Percentiles rank a stretch among this genome's conserved stretches.
phyloP scores from a whole-genome alignment of 208 protist species.

The Kentomonas sorsogonicus region DNA sequence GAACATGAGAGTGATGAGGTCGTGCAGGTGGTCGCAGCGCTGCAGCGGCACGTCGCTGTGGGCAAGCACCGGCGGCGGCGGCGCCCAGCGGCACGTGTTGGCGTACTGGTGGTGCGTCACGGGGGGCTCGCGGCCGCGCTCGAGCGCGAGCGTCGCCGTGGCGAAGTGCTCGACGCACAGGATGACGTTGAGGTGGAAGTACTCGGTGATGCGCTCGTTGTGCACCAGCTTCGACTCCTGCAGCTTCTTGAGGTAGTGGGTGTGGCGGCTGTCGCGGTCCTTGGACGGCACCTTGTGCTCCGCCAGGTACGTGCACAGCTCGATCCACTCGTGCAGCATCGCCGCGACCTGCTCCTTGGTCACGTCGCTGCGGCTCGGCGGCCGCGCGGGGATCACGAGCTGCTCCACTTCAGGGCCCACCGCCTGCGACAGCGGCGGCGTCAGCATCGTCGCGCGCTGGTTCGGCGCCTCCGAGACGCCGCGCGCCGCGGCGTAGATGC shows the following conservation, averaged over 20 bases:
- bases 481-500: constrained; percentile 72
- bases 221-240: constrained; percentile 83
- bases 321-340: constrained; percentile 86
- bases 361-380: constrained; percentile 37
- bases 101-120: constrained; percentile 14
- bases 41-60: constrained; percentile 49
- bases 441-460: constrained; percentile 31
- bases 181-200: constrained; percentile 79
- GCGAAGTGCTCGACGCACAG: constrained; percentile 90
- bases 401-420: constrained; percentile 33
- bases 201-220: constrained; percentile 62
- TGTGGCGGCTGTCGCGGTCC: constrained; percentile 41
- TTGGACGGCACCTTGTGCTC: constrained; percentile 30
- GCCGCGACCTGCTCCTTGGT: constrained; percentile 29
- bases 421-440: constrained; percentile 47
- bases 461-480: constrained; percentile 33
- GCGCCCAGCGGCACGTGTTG: constrained; percentile 48
- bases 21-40: constrained; percentile 90
- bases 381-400: constrained; percentile 37
- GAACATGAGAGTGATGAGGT: constrained; percentile 87
- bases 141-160: constrained; percentile 61
- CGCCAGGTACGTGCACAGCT: constrained; percentile 29
- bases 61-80: constrained; percentile 63
- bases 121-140: constrained; percentile 39
- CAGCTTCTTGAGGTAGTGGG: constrained; percentile 74